phyloP scores from a whole-genome alignment of 2,329 filamentous ascomycete genomes.

The Sporothrix variecibatus region DNA sequence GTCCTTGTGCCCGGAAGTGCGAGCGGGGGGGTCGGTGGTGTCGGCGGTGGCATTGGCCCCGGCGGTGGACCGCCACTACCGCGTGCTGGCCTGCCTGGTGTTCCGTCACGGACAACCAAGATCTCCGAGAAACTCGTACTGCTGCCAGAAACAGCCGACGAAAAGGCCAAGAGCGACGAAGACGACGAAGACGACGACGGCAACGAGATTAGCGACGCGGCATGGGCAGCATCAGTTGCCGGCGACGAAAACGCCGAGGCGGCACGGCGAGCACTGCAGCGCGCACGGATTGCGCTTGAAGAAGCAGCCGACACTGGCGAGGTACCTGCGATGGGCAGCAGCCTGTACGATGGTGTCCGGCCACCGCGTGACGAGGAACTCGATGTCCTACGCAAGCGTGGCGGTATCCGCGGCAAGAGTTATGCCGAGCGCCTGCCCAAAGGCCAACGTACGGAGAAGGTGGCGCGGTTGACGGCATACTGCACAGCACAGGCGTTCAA shows the following conservation, averaged over 20 bases:
- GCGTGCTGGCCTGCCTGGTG: slow-evolving; percentile 52
- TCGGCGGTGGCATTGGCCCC: background rate
- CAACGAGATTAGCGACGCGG: slow-evolving; percentile 57
- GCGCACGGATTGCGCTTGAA: slow-evolving; percentile 45
- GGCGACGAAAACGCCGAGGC: slow-evolving; percentile 55
- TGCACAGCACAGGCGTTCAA: slow-evolving; percentile 95
- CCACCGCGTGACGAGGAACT: slow-evolving; percentile 70
- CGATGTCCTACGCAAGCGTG: slow-evolving; percentile 63
- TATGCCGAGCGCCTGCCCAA: slow-evolving; percentile 94
- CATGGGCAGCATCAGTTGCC: slow-evolving; percentile 38
- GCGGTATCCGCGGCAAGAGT: slow-evolving; percentile 72
- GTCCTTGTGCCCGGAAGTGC: slow-evolving; percentile 13
- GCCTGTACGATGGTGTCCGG: slow-evolving; percentile 39
- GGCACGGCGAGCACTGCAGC: slow-evolving; percentile 43
- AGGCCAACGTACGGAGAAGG: slow-evolving; percentile 78
- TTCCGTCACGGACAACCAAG: slow-evolving; percentile 88
- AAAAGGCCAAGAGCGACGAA: slow-evolving; percentile 44
- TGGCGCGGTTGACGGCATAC: slow-evolving; percentile 90
- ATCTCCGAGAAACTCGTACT: slow-evolving; percentile 96
- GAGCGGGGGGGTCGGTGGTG: slow-evolving; percentile 1
- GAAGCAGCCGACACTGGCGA: slow-evolving; percentile 40
- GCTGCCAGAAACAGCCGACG: slow-evolving; percentile 68
- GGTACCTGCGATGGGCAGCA: background rate
- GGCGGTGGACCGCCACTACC: slow-evolving; percentile 34
- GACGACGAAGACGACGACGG: slow-evolving; percentile 60